Evolutionary conservation across 176 grass and related monocot genomes (phyloP), one percentile per base, ranked within the genome.

Genomic region (Alloteropsis semialata): DNA sequence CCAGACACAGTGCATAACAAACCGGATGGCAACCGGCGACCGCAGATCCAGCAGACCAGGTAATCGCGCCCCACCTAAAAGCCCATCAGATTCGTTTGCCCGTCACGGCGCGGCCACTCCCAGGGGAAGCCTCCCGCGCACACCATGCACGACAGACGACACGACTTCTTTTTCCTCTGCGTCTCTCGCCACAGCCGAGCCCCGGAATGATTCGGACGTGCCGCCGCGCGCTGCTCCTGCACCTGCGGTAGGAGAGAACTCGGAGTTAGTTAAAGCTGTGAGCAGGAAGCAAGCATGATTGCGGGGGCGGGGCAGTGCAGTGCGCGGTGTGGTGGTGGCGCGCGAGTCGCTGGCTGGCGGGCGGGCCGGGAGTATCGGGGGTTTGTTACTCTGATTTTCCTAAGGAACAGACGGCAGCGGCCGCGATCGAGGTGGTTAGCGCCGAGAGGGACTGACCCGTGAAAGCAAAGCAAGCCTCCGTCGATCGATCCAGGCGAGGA

Each of bases 261-360:
- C 42, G 68, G 16, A 89, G 88, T 83, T 87, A 74, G 84, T 90
- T 90, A 90, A 90, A 90, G 67, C 88, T 83, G 79, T 90, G 68
- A 69, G 74, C 27, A 44, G 80, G 84, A 90, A 90, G 84, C 84
- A 83, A 83, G 6, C 80, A 69, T 90, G 84, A 90, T 90, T 83
- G 74, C 53, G 55, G 27, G 4, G 55, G 8, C 74, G 68, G n/a
- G n/a, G n/a, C n/a, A n/a, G n/a, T n/a, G n/a, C n/a, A n/a, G 36
- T 60, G 46, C 24, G 14, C 16, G 44, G 34, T 66, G 64, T 25
- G 10, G 66, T 16, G 15, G 45, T 50, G 27, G 27, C 60, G 59
- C 39, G 78, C 3, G 60, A 7, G n/a, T n/a, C n/a, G n/a, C n/a
- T n/a, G n/a, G n/a, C n/a, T n/a, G n/a, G n/a, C n/a, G n/a, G n/a